Conservation (phyloP, 2,329 filamentous ascomycete genomes). For the Purpureocillium lavendulum region DNA sequence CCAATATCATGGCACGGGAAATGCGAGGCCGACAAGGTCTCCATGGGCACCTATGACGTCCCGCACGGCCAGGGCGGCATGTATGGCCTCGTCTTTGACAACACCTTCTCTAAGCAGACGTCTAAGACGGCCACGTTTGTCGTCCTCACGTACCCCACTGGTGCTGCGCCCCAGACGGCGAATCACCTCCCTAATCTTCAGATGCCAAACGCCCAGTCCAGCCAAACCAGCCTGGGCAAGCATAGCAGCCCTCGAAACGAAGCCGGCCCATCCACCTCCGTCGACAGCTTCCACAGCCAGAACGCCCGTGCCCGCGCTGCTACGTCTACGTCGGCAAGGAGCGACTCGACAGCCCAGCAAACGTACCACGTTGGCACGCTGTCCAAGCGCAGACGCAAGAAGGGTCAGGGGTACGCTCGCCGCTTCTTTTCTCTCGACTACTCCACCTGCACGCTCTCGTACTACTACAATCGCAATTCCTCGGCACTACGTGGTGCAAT, state of each 20-base stretch:
- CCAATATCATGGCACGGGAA: conserved; percentile 82
- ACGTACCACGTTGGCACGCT: conserved; percentile 77
- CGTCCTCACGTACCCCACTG: conserved; percentile 85
- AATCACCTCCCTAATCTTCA: conserved; percentile 59
- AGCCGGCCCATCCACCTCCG: conserved; percentile 41
- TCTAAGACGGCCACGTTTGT: conserved; percentile 95
- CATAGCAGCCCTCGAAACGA: conserved; percentile 35
- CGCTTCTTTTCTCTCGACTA: conserved; percentile 96
- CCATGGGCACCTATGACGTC: conserved; percentile 83
- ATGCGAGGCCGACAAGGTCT: conserved; percentile 93
- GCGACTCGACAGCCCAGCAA: conserved; percentile 32
- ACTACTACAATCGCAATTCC: conserved; percentile 91
- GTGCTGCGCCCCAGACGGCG: conserved; percentile 65
- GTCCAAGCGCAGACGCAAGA: conserved; percentile 85
- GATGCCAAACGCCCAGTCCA: conserved; percentile 25
- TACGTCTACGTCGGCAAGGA: conserved; percentile 43
- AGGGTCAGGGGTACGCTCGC: conserved; percentile 85
- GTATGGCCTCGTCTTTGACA: conserved; percentile 96
- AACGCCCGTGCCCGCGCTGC: conserved; percentile 27
- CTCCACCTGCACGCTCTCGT: conserved; percentile 86
- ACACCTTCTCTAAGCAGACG: conserved; percentile 92
- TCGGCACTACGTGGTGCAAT: conserved; percentile 88
- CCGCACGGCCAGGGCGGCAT: conserved; percentile 69
- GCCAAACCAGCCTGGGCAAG: conserved; percentile 45
- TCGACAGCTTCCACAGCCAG: conserved; percentile 54